Conservation (phyloP, 805 yeast species). For the Starmerella potacharoeniae region DNA sequence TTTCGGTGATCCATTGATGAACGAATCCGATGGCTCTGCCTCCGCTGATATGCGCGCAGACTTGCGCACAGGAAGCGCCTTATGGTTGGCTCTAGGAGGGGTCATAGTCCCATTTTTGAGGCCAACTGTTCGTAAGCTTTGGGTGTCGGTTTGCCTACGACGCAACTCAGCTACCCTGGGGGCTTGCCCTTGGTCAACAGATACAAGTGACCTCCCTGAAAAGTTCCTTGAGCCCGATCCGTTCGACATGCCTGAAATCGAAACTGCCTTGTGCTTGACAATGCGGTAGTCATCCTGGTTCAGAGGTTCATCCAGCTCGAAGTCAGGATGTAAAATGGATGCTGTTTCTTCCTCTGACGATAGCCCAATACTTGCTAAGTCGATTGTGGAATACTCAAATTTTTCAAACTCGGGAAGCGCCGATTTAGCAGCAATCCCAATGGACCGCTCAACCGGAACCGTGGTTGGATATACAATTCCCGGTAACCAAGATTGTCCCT, state of each 20-base stretch:
- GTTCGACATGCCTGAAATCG: background rate
- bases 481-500: conserved; percentile 18
- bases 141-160: conserved; percentile 14
- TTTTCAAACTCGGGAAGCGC: background rate
- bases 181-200: conserved; percentile 6
- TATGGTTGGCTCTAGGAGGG: background rate
- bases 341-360: conserved; percentile 11
- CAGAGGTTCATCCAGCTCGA: conserved; percentile 13
- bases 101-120: background rate
- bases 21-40: background rate
- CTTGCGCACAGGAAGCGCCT: background rate
- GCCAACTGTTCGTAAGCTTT: conserved; percentile 1
- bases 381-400: background rate
- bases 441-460: conserved; percentile 7
- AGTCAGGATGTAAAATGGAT: conserved; percentile 8
- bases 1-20: background rate
- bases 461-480: conserved; percentile 20
- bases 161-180: conserved; percentile 11
- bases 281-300: conserved; percentile 9
- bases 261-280: background rate
- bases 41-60: background rate
- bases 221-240: background rate
- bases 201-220: background rate
- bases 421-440: background rate
- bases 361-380: conserved; percentile 2